Evolutionary conservation across 2,329 filamentous ascomycete species (phyloP), one percentile per base, ranked within the genome.

Genomic region (Pseudopithomyces maydicus): DNA sequence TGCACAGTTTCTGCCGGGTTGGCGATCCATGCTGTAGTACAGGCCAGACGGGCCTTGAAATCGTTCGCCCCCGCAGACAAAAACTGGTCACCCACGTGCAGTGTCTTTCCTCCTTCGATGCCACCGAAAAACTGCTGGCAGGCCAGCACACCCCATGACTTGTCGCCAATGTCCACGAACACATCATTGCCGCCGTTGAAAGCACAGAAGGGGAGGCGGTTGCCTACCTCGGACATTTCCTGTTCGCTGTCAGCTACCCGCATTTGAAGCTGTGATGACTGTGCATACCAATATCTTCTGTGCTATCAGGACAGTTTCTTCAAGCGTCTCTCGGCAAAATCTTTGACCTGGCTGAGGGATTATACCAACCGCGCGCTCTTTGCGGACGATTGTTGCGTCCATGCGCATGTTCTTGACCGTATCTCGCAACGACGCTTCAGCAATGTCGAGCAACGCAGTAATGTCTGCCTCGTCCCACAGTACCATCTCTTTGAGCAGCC

Each of bases 161-260:
- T 99, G 79, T 99, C 95, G 54, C 95, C 95, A 70, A 99, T 97
- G 74, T 99, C 95, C 52, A 99, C 93, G 77, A 99, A 99, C 41
- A 98, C 92, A 74, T 99, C 95, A 60, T 95, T 94, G 11, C 95
- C 95, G 52, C 94, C 95, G 75, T 99, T 99, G 81, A 99, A 99
- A 20, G 95, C 95, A 73, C 95, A 99, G 72, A 98, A 99, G 0
- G 95, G 95, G 32, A 99, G 67, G 62, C 83, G 75, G 41, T 80
- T 77, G 1, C 89, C 90, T 29, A 89, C 89, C 1, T 84, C 79
- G 39, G 88, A 91, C 67, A 93, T 85, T 77, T 98, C 94, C 77
- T 78, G 54, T 11, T 12, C 10, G 11, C 2, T 52, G 56, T 66
- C 33, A 68, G 62, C n/a, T 2, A 32, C 49, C 60, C 15, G n/a